Evolutionary conservation across 1,284 basidiomycete genomes (phyloP).

Genomic region (Rhodotorula sp.): DNA sequence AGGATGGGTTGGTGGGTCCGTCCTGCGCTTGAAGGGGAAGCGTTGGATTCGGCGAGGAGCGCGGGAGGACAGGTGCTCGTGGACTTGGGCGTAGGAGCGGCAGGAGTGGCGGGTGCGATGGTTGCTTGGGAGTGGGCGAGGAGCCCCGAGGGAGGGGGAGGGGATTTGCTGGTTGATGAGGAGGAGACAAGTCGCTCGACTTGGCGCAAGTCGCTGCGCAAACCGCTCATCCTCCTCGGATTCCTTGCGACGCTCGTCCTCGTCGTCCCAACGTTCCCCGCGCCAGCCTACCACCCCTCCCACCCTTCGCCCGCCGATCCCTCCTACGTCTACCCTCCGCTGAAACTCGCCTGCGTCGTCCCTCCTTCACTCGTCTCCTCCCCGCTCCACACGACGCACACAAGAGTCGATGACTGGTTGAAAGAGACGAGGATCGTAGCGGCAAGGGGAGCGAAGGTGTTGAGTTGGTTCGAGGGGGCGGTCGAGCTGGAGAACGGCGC

Average conservation of each 20-base stretch:
- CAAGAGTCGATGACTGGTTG: conserved; percentile 10
- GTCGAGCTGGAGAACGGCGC: conserved; percentile 6
- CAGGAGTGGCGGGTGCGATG: conserved; percentile 1
- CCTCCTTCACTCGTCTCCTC: neutral
- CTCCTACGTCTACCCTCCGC: conserved; percentile 18
- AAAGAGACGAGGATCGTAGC: conserved; percentile 9
- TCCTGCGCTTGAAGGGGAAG: neutral
- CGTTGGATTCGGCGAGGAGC: neutral
- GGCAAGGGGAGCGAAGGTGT: conserved; percentile 1
- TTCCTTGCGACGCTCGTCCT: neutral
- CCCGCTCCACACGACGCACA: neutral
- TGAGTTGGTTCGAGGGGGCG: conserved; percentile 27
- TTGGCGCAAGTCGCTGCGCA: neutral
- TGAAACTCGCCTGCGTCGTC: conserved; percentile 28
- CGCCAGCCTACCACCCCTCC: neutral
- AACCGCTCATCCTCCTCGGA: neutral
- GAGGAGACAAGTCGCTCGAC: neutral
- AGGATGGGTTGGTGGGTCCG: conserved; percentile 20
- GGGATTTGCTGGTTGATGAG: neutral
- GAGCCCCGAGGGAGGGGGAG: neutral
- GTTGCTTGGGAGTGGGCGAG: neutral
- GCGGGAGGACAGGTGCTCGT: conserved; percentile 1
- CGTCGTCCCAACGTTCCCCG: neutral
- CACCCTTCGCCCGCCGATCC: conserved; percentile 14
- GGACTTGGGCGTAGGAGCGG: neutral